Percentiles rank a stretch among this genome's conserved stretches.
These are phyloP conservation scores for Plectranthus barbatus DNA, from an alignment of 257 asterid species.

Conservation along the genomic window DNA sequence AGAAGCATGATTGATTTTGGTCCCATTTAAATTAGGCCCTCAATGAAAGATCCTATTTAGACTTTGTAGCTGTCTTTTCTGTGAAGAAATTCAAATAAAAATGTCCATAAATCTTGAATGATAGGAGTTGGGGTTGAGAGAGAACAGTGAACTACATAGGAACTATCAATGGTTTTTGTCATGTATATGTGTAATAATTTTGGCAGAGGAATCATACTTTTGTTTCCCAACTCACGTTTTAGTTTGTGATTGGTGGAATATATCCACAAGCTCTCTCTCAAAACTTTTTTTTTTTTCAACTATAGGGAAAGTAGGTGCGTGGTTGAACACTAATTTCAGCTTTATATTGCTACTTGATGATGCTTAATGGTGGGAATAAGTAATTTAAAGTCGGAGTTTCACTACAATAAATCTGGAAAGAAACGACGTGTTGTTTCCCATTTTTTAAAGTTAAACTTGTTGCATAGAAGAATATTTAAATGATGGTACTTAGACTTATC, in stretches of 20 bases:
- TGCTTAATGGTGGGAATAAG: no score
- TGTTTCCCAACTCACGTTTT: conserved; percentile 16
- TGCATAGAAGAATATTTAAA: no score
- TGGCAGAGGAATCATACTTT: conserved; percentile 10
- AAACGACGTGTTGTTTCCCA: no score
- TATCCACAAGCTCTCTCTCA: background rate
- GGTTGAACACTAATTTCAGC: no score
- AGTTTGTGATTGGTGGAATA: conserved; percentile 17
- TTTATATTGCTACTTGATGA: no score
- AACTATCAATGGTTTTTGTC: conserved; percentile 33
- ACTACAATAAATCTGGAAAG: no score
- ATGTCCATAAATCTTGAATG: background rate
- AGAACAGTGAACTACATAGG: conserved; percentile 27
- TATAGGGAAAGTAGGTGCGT: no score
- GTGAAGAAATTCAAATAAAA: background rate
- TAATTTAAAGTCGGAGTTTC: no score
- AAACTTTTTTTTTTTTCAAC: no score
- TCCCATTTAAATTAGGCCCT: conserved; percentile 11
- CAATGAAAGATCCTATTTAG: conserved; percentile 1
- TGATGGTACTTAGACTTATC: no score
- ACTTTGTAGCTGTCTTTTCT: conserved; percentile 23
- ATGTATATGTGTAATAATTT: conserved; percentile 22
- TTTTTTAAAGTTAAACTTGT: no score
- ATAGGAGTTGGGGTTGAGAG: conserved; percentile 7
- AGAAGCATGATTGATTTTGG: conserved; percentile 1